Conservation (phyloP, 2,329 filamentous ascomycete genomes). For the Metarhizium anisopliae region DNA sequence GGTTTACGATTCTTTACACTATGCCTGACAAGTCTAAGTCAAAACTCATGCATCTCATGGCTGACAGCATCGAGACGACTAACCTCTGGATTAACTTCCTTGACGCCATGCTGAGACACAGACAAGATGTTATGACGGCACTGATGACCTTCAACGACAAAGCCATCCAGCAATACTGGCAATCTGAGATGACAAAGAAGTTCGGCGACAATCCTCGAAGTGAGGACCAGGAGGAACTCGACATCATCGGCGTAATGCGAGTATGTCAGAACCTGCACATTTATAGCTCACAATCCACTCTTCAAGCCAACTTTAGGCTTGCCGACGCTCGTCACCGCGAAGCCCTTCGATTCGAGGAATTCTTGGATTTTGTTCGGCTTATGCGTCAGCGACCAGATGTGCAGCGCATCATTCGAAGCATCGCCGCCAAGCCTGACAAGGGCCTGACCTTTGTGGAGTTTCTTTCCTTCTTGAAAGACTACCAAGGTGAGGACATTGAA, state of each 20-base stretch:
- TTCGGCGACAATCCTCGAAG: conserved; percentile 42
- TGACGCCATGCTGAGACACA: conserved; percentile 73
- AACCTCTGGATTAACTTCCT: conserved; percentile 77
- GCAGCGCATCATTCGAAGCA: conserved; percentile 57
- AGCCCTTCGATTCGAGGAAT: conserved; percentile 68
- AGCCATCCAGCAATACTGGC: conserved; percentile 78
- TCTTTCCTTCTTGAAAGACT: conserved; percentile 60
- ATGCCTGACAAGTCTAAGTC: conserved; percentile 70
- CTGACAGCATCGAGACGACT: conserved; percentile 62
- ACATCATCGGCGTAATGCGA: conserved; percentile 69
- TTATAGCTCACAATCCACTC: conserved; percentile 68
- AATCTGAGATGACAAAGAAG: conserved; percentile 67
- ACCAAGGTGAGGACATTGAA: conserved; percentile 70
- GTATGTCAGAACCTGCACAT: conserved; percentile 89
- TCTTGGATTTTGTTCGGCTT: conserved; percentile 71
- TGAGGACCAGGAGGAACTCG: conserved; percentile 59
- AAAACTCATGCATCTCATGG: conserved; percentile 83
- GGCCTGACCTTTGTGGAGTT: conserved; percentile 70
- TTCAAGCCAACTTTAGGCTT: conserved; percentile 64
- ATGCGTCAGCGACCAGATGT: conserved; percentile 83
- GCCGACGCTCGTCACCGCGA: conserved; percentile 59
- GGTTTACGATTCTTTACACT: conserved; percentile 86
- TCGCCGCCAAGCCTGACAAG: conserved; percentile 47
- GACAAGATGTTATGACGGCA: conserved; percentile 84
- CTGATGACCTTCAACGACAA: conserved; percentile 78